Evolutionary conservation across 805 yeast species (phyloP).

Genomic region (Nadsonia fulvescens): DNA sequence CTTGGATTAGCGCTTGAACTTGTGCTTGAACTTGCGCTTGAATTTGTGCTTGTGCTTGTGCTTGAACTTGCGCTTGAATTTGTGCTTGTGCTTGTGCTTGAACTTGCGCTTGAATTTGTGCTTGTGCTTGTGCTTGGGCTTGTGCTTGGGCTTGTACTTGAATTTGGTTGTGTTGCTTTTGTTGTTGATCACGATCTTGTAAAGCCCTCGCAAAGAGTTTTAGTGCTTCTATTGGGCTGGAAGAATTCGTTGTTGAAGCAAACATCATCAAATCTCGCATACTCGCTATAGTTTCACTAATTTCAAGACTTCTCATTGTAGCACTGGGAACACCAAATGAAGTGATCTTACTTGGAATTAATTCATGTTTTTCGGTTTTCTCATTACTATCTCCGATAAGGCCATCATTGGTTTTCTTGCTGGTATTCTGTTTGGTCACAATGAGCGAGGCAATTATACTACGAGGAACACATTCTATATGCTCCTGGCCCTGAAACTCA

Average conservation of each 20-base stretch:
- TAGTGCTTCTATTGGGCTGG: slow-evolving; percentile 13
- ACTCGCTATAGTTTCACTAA: slow-evolving; percentile 62
- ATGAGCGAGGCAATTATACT: slow-evolving; percentile 6
- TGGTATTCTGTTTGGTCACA: background rate
- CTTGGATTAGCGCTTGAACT: slow-evolving; percentile 7
- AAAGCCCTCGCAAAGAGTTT: slow-evolving; percentile 16
- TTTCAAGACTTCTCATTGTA: slow-evolving; percentile 54
- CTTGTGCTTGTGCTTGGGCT: slow-evolving; percentile 5
- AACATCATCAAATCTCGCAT: slow-evolving; percentile 46
- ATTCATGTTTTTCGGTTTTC: background rate
- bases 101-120: slow-evolving; percentile 5
- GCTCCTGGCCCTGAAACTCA: slow-evolving; percentile 35
- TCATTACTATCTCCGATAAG: slow-evolving; percentile 1
- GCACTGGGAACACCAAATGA: slow-evolving; percentile 46
- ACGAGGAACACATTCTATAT: slow-evolving; percentile 22
- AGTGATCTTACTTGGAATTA: slow-evolving; percentile 19
- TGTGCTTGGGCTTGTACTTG: slow-evolving; percentile 5
- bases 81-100: slow-evolving; percentile 8
- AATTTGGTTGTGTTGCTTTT: slow-evolving; percentile 5
- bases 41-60: slow-evolving; percentile 8
- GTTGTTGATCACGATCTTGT: slow-evolving; percentile 15
- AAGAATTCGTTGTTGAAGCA: slow-evolving; percentile 20
- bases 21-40: slow-evolving; percentile 7
- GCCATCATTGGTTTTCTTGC: slow-evolving; percentile 1
- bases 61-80: slow-evolving; percentile 7